These are phyloP conservation scores for Glutinoglossum americanum DNA, from an alignment of 495 filamentous ascomycete species.

Conservation along the genomic window DNA sequence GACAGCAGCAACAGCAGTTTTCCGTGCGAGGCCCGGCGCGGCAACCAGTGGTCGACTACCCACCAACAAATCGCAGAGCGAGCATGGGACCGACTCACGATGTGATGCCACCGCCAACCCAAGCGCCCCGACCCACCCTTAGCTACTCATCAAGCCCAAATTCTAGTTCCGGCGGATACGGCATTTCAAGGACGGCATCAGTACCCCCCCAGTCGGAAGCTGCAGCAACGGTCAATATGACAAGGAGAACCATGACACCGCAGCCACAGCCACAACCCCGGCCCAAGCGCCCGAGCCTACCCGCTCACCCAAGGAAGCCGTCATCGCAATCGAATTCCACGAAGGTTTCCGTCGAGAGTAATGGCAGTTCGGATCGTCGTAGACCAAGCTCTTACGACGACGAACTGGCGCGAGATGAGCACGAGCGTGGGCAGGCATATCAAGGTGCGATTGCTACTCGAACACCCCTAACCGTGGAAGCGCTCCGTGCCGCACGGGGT, in stretches of 20 bases:
- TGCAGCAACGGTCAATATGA: not conserved
- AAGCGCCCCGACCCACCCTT: not conserved
- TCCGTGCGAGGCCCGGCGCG: not conserved
- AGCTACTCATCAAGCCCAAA: not conserved
- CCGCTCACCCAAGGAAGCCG: not conserved
- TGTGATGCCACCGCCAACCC: not conserved
- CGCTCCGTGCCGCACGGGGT: not conserved
- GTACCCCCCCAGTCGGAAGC: not conserved
- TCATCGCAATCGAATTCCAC: not conserved
- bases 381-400: not conserved
- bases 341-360: not conserved
- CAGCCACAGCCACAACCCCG: not conserved
- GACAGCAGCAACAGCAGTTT: not conserved
- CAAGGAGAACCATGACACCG: not conserved
- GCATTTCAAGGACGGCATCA: not conserved
- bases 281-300: not conserved
- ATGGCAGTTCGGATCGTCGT: not conserved
- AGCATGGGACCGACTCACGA: not conserved
- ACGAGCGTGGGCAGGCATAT: not conserved
- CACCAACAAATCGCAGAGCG: not conserved
- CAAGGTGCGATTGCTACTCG: not conserved
- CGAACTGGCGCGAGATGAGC: not conserved
- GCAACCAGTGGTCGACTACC: not conserved
- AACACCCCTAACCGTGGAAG: constrained; percentile 2
- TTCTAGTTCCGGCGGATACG: not conserved